A percentile compares a stretch with the other conserved stretches of the same genome.
These are phyloP conservation scores for Calonectria leucothoes DNA, from an alignment of 2,329 filamentous ascomycete species.

Conservation along the genomic window DNA sequence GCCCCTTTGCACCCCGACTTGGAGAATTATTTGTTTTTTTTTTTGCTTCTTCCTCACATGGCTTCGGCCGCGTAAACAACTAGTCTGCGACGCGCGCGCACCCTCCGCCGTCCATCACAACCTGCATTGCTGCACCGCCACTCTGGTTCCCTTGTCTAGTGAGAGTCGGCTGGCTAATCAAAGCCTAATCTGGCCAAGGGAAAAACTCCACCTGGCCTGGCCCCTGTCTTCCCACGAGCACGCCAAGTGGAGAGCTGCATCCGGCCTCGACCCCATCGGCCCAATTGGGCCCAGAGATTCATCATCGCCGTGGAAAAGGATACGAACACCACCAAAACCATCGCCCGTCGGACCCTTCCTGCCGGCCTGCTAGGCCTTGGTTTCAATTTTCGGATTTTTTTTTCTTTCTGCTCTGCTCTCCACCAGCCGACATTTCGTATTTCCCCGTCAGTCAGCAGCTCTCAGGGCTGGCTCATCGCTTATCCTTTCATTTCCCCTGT, in stretches of 20 bases:
- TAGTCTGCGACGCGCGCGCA: conserved; percentile 1
- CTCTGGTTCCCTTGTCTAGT: conserved; percentile 6
- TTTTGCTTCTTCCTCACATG: not conserved
- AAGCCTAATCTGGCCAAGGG: not conserved
- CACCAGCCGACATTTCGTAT: not conserved
- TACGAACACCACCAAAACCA: conserved; percentile 7
- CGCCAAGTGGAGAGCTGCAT: conserved; percentile 8
- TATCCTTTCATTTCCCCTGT: not conserved
- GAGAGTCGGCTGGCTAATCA: conserved; percentile 10
- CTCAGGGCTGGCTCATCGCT: not conserved
- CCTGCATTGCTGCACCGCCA: conserved; percentile 15
- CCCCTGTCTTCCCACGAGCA: conserved; percentile 1
- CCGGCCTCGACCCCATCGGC: conserved; percentile 12
- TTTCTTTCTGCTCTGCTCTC: not conserved
- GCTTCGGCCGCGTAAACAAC: conserved; percentile 5
- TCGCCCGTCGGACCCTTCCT: not conserved
- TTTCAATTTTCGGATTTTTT: not conserved
- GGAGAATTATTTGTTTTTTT: not conserved
- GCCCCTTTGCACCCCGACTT: not conserved
- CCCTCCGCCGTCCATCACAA: not conserved
- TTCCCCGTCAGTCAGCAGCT: not conserved
- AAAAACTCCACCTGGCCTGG: not conserved
- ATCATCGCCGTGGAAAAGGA: conserved; percentile 2
- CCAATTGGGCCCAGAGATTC: conserved; percentile 17
- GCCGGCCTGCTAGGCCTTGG: not conserved